These are phyloP conservation scores for Hericium rajendrae DNA, from an alignment of 768 basidiomycete genomes.

Conservation along the genomic window DNA sequence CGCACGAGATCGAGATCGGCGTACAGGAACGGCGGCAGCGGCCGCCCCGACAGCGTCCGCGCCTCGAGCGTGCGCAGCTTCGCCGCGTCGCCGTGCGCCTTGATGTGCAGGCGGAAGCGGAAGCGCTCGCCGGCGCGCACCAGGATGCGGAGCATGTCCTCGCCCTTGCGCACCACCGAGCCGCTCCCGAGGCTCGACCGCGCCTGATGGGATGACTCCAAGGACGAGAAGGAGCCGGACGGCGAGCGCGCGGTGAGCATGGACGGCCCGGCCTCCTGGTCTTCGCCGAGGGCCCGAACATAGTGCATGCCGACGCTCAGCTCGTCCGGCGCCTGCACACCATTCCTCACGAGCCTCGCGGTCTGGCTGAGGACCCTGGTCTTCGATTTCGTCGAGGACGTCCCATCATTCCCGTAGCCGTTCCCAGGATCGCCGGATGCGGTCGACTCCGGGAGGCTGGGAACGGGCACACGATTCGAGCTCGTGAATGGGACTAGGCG, in stretches of 20 bases:
- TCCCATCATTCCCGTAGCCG: neutral
- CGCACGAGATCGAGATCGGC: constrained; percentile 10
- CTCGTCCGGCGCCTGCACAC: constrained; percentile 44
- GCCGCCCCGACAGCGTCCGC: constrained; percentile 5
- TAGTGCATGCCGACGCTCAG: constrained; percentile 62
- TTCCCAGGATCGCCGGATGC: neutral
- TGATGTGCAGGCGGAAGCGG: constrained; percentile 13
- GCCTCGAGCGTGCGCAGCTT: constrained; percentile 4
- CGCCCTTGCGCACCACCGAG: neutral
- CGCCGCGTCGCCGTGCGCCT: neutral
- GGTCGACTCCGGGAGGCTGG: constrained; percentile 28
- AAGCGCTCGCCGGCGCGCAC: constrained; percentile 14
- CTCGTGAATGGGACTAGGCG: constrained; percentile 66
- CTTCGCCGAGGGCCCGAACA: constrained; percentile 57
- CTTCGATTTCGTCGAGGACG: constrained; percentile 8
- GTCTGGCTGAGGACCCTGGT: constrained; percentile 49
- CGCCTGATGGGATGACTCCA: constrained; percentile 48
- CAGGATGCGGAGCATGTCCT: constrained; percentile 11
- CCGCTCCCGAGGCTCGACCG: constrained; percentile 13
- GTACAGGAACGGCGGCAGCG: constrained; percentile 11
- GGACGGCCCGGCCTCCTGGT: constrained; percentile 20
- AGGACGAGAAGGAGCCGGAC: constrained; percentile 47
- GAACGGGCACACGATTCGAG: constrained; percentile 55
- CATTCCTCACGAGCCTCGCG: constrained; percentile 44
- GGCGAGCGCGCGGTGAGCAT: constrained; percentile 19